Evolutionary conservation across 208 protist genomes (phyloP), one percentile per base, ranked within the genome.

Genomic region (Trypanosoma cruzi): DNA sequence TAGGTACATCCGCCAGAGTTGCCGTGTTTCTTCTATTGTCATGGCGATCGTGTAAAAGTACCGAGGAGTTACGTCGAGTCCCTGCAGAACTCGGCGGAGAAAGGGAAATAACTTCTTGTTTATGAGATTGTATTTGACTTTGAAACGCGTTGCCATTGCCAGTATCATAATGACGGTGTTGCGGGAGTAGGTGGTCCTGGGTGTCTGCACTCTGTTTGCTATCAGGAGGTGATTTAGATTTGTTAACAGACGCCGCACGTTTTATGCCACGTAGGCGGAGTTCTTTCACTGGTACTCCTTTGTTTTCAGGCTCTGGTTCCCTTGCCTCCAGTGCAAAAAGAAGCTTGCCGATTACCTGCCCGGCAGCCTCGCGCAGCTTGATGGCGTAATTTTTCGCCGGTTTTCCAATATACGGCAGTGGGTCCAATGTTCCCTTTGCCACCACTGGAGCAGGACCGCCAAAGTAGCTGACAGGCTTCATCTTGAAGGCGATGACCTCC

Each of bases 351-450:
- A 92, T 82, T 8, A 89, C 82, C 56, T 88, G 72, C 0, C 81
- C 79, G 0, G 67, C 65, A 0, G 84, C 87, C 59, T 90, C 85
- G 13, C 88, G 84, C 56, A 96, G 65, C 68, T 92, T 94, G 63
- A 96, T 89, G n/a, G 88, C 83, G 70, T 96, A 96, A 70, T 89
- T 92, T 63, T 90, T 94, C 46, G 68, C 72, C 8, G 86, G 80
- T 67, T 85, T 85, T 14, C 84, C 86, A 64, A 82, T 61, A 68
- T 85, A 96, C 20, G 82, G 83, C 1, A 55, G 40, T 3, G 89
- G 85, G 56, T 96, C 87, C 0, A 96, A 74, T 4, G 84, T 87
- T 29, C 89, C 86, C 71, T 90, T 89, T 22, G 92, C 89, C n/a
- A 96, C 68, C 13, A 89, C 73, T 18, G 86, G 85, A 13, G 81